A percentile compares a stretch with the other conserved stretches of the same genome.
These are phyloP conservation scores for Wickerhamiella pararugosa DNA, from an alignment of 1,139 yeast genomes.

Conservation along the genomic window DNA sequence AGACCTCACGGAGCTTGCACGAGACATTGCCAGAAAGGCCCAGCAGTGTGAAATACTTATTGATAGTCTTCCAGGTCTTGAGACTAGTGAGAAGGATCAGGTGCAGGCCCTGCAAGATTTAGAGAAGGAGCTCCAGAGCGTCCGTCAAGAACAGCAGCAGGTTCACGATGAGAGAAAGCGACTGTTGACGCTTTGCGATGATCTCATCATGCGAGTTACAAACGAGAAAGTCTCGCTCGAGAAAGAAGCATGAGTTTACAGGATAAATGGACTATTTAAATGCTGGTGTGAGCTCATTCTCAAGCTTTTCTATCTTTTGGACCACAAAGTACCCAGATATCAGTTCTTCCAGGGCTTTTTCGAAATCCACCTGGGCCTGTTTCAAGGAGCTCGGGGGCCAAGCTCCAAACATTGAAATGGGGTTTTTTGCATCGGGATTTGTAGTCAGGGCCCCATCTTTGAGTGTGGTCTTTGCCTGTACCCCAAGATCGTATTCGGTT, in stretches of 20 bases:
- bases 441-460: neutral
- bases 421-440: neutral
- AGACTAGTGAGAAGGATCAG: conserved; percentile 67
- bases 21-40: conserved; percentile 71
- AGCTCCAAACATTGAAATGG: conserved; percentile 7
- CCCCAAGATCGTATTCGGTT: neutral
- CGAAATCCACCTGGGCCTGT: conserved; percentile 8
- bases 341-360: conserved; percentile 7
- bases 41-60: conserved; percentile 77
- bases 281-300: neutral
- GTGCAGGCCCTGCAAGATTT: conserved; percentile 46
- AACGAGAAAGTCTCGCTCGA: conserved; percentile 28
- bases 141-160: conserved; percentile 43
- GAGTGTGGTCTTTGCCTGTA: neutral
- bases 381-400: conserved; percentile 11
- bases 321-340: neutral
- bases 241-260: neutral
- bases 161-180: conserved; percentile 55
- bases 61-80: conserved; percentile 86
- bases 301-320: neutral
- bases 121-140: conserved; percentile 44
- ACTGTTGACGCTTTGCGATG: conserved; percentile 50
- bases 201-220: conserved; percentile 48
- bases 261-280: neutral
- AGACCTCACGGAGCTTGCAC: conserved; percentile 40